Evolutionary conservation across 2,329 filamentous ascomycete species (phyloP).

Genomic region (Myriosclerotinia scirpicola): DNA sequence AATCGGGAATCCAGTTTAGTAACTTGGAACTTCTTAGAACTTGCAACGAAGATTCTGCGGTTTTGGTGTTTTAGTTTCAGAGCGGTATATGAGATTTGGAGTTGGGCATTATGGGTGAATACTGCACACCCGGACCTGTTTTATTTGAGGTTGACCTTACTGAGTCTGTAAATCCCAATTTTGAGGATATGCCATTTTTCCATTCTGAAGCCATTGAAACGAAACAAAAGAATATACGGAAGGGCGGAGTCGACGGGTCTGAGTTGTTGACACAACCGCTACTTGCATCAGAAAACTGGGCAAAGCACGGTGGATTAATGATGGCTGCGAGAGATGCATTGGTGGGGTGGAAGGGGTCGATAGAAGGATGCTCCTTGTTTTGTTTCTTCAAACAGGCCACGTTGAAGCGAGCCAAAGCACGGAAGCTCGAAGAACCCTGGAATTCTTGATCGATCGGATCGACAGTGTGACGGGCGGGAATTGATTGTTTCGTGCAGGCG

Average conservation of each 20-base stretch:
- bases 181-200: neutral
- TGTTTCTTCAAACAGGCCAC: neutral
- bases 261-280: neutral
- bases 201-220: neutral
- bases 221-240: neutral
- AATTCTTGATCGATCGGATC: conserved; percentile 17
- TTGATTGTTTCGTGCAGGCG: conserved; percentile 10
- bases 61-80: neutral
- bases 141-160: neutral
- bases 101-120: neutral
- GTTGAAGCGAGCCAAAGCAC: conserved; percentile 5
- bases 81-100: neutral
- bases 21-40: neutral
- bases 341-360: neutral
- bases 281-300: neutral
- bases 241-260: neutral
- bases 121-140: neutral
- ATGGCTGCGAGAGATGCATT: neutral
- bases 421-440: conserved; percentile 7
- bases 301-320: neutral
- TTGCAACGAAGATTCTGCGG: neutral
- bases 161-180: neutral
- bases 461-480: conserved; percentile 3
- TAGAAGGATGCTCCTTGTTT: conserved; percentile 10
- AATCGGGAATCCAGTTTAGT: neutral